Percentiles rank a stretch among this genome's conserved stretches.
Conservation (phyloP, 495 filamentous ascomycete species). For the Xylaria acuta region DNA sequence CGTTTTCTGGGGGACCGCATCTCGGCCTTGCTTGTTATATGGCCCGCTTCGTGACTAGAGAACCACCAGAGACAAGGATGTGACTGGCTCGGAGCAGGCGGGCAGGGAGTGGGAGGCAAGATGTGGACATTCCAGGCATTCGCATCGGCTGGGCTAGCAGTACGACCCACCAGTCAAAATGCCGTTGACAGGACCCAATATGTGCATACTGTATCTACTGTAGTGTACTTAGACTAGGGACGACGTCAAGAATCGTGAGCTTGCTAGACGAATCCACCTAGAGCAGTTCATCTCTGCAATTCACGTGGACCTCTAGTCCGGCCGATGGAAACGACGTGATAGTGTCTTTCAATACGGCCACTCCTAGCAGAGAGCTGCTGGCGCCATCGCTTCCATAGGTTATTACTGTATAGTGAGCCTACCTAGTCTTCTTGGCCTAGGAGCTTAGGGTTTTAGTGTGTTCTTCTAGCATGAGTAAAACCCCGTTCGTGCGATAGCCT, state of each 20-base stretch:
- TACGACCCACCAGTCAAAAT: constrained; percentile 25
- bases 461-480: not conserved
- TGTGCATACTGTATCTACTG: constrained; percentile 3
- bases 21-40: constrained; percentile 40
- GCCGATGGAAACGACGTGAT: constrained; percentile 4
- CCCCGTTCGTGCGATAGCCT: not conserved
- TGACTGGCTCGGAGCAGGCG: constrained; percentile 28
- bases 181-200: constrained; percentile 14
- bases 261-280: not conserved
- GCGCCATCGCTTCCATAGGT: constrained; percentile 1
- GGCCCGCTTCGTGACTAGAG: constrained; percentile 39
- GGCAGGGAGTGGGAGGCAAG: constrained; percentile 29
- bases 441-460: constrained; percentile 4
- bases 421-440: constrained; percentile 2
- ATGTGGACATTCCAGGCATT: constrained; percentile 34
- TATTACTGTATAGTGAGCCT: not conserved
- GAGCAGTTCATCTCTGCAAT: not conserved
- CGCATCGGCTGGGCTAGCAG: constrained; percentile 15
- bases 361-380: not conserved
- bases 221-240: not conserved
- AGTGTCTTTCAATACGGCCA: constrained; percentile 2
- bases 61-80: constrained; percentile 33
- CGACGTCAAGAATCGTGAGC: not conserved
- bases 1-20: constrained; percentile 21
- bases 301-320: not conserved